Evolutionary conservation across 192 early-diverging fungal genomes (phyloP).

Genomic region (Backusella tuberculispora): DNA sequence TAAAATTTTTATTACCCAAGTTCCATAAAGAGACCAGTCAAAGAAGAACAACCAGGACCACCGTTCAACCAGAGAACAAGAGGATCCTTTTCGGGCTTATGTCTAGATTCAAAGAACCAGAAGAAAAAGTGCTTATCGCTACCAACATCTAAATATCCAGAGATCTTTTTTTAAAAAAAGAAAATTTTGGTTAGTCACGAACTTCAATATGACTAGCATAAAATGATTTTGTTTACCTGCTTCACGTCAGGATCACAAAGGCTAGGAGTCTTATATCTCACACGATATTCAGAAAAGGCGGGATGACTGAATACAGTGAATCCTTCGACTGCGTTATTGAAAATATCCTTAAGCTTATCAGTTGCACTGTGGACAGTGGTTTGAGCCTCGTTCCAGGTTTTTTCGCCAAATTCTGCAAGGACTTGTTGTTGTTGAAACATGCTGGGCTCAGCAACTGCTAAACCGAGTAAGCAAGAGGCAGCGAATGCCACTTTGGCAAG

Average conservation of each 20-base stretch:
- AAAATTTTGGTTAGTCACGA: conserved; percentile 4
- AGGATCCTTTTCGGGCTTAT: conserved; percentile 69
- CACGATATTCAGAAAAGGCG: conserved; percentile 72
- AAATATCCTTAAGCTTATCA: conserved; percentile 35
- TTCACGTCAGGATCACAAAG: conserved; percentile 89
- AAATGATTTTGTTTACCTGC: conserved; percentile 60
- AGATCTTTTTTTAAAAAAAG: conserved; percentile 52
- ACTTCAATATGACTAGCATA: not conserved
- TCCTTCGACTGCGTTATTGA: conserved; percentile 42
- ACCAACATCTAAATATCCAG: conserved; percentile 75
- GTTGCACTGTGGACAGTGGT: not conserved
- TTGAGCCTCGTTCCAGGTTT: conserved; percentile 17
- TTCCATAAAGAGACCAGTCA: conserved; percentile 49
- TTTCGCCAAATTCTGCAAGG: conserved; percentile 14
- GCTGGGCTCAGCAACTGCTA: not conserved
- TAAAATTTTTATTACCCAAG: conserved; percentile 34
- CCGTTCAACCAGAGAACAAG: conserved; percentile 49
- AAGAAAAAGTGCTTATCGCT: conserved; percentile 88
- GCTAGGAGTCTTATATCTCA: conserved; percentile 74
- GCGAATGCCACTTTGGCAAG: conserved; percentile 13
- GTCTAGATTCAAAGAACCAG: conserved; percentile 97
- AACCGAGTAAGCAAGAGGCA: not conserved
- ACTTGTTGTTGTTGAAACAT: conserved; percentile 22
- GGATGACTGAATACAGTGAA: conserved; percentile 54
- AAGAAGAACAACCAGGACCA: conserved; percentile 47